A percentile compares a stretch with the other conserved stretches of the same genome.
These are phyloP conservation scores for Syzygium malaccense DNA, from an alignment of 441 rosid species.

Conservation along the genomic window DNA sequence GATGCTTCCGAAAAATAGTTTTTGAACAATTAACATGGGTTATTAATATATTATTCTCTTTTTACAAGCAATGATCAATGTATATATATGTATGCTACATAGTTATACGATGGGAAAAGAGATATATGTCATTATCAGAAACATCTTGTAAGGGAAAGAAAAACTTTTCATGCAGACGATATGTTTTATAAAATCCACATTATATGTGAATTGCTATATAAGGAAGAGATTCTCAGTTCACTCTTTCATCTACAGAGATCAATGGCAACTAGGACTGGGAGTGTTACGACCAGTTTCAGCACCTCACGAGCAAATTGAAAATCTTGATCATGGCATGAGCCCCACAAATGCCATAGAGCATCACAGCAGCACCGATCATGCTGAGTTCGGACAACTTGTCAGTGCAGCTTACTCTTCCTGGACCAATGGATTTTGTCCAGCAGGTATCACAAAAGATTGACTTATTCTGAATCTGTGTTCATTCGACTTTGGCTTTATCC, in stretches of 20 bases:
- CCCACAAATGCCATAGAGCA: constrained; percentile 13
- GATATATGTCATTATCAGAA: neutral
- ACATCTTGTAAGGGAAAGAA: neutral
- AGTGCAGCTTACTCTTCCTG: constrained; percentile 24
- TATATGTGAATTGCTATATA: neutral
- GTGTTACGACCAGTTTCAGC: constrained; percentile 4
- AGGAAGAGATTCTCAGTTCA: neutral
- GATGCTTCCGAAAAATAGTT: neutral
- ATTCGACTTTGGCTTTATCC: neutral
- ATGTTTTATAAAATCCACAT: neutral
- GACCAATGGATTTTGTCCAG: constrained; percentile 16
- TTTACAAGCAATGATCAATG: neutral
- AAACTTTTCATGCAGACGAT: neutral
- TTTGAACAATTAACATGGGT: neutral
- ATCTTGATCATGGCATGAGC: constrained; percentile 8
- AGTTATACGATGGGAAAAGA: neutral
- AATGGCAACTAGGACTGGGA: neutral
- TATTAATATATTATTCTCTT: neutral
- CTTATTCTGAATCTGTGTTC: neutral
- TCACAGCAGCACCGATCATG: constrained; percentile 9
- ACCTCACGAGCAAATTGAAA: constrained; percentile 14
- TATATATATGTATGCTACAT: neutral
- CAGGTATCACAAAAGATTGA: constrained; percentile 3
- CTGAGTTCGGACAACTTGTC: constrained; percentile 18
- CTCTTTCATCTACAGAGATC: constrained; percentile 13